These are phyloP conservation scores for Bipolaris oryzae DNA, from an alignment of 2,329 filamentous ascomycete genomes.

Conservation along the genomic window DNA sequence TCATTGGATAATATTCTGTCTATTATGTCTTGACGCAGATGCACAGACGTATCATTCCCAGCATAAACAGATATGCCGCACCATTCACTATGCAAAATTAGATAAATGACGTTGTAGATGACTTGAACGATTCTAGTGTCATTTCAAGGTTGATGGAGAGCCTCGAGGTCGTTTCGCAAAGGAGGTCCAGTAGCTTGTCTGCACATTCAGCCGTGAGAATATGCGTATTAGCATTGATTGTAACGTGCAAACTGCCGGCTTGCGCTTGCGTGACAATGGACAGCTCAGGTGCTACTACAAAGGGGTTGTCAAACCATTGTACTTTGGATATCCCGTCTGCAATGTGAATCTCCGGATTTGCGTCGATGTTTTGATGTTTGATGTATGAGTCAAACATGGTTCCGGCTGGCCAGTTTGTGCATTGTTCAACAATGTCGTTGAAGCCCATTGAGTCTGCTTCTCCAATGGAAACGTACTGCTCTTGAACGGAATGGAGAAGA, in stretches of 20 bases:
- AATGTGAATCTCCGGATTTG: not conserved
- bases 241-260: not conserved
- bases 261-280: not conserved
- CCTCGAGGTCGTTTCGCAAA: not conserved
- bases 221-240: not conserved
- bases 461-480: conserved; percentile 40
- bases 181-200: not conserved
- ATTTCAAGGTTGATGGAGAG: not conserved
- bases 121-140: too few relatives aligned
- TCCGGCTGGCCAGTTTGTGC: not conserved
- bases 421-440: not conserved
- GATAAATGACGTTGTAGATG: too few relatives aligned
- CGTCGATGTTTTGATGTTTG: not conserved
- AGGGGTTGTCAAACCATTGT: not conserved
- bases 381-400: not conserved
- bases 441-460: not conserved
- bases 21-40: too few relatives aligned
- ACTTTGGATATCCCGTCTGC: not conserved
- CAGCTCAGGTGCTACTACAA: not conserved
- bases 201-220: not conserved
- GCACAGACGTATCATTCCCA: too few relatives aligned
- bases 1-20: too few relatives aligned
- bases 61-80: too few relatives aligned
- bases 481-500: conserved; percentile 30
- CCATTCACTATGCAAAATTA: too few relatives aligned